phyloP scores from a whole-genome alignment of 1,284 basidiomycete genomes.

The Cutaneotrichosporon sp. region DNA sequence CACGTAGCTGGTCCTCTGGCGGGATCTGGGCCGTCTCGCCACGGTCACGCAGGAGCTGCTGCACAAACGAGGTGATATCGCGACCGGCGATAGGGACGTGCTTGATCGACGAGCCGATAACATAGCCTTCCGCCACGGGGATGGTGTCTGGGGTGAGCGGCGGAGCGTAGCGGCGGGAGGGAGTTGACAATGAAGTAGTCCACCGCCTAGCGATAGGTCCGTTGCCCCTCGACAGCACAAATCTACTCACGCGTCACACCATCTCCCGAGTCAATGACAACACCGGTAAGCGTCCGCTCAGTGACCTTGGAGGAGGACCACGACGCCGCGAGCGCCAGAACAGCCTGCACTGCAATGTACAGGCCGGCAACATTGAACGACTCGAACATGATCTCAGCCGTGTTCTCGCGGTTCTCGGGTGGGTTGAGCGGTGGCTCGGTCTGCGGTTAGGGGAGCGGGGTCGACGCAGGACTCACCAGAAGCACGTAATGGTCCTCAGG shows the following conservation, averaged over 20 bases:
- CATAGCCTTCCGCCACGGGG: constrained; percentile 80
- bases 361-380: constrained; percentile 88
- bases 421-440: constrained; percentile 98
- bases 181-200: no score
- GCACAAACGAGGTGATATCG: constrained; percentile 95
- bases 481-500: constrained; percentile 99
- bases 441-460: constrained; percentile 54
- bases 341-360: constrained; percentile 98
- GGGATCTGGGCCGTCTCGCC: constrained; percentile 86
- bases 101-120: constrained; percentile 98
- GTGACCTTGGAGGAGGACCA: constrained; percentile 92
- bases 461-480: constrained; percentile 75
- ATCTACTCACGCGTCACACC: constrained; percentile 74
- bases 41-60: constrained; percentile 92
- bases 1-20: constrained; percentile 89
- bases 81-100: constrained; percentile 98
- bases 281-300: constrained; percentile 91
- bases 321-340: constrained; percentile 95
- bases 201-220: no score
- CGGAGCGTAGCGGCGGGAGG: no score
- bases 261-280: constrained; percentile 97
- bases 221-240: no score
- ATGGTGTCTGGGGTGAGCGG: constrained; percentile 43
- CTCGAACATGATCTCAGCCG: constrained; percentile 99
- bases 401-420: constrained; percentile 98